Conservation (phyloP, 306 rosid genomes). For the Trifolium fragiferum region DNA sequence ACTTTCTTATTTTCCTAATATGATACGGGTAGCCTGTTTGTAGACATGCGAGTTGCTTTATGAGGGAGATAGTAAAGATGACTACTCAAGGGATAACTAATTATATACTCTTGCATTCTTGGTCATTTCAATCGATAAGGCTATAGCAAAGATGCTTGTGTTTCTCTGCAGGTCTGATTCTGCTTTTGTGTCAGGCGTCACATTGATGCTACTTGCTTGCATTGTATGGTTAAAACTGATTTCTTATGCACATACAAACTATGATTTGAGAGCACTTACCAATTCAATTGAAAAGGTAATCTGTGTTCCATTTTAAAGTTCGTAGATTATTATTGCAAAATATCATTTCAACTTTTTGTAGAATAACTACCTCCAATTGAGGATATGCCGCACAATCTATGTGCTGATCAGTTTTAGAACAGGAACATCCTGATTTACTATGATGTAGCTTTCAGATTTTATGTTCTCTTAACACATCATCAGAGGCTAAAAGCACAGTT, state of each 20-base stretch:
- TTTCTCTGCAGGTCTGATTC: conserved; percentile 77
- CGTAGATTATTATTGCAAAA: conserved; percentile 26
- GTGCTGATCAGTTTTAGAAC: conserved; percentile 16
- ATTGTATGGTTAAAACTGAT: conserved; percentile 88
- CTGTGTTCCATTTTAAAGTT: conserved; percentile 31
- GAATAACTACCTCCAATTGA: conserved; percentile 6
- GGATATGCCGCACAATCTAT: conserved; percentile 21
- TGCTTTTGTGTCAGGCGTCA: conserved; percentile 78
- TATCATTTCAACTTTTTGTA: conserved; percentile 27
- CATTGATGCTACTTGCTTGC: conserved; percentile 84
- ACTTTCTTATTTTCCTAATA: conserved; percentile 24
- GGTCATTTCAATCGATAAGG: conserved; percentile 34
- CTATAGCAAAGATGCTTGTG: conserved; percentile 28
- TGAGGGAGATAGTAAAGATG: conserved; percentile 15
- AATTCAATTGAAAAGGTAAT: conserved; percentile 73
- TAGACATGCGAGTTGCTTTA: conserved; percentile 19
- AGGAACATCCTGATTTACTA: conserved; percentile 17
- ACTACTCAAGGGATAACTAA: conserved; percentile 18
- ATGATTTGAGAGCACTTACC: conserved; percentile 70
- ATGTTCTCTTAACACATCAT: conserved; percentile 18
- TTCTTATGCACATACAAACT: conserved; percentile 84
- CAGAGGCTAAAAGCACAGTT: conserved; percentile 24
- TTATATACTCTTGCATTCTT: conserved; percentile 10
- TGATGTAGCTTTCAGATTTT: conserved; percentile 20
- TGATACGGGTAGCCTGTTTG: conserved; percentile 14